phyloP scores from a whole-genome alignment of 495 filamentous ascomycete genomes.

The Aspergillus ellipticus region DNA sequence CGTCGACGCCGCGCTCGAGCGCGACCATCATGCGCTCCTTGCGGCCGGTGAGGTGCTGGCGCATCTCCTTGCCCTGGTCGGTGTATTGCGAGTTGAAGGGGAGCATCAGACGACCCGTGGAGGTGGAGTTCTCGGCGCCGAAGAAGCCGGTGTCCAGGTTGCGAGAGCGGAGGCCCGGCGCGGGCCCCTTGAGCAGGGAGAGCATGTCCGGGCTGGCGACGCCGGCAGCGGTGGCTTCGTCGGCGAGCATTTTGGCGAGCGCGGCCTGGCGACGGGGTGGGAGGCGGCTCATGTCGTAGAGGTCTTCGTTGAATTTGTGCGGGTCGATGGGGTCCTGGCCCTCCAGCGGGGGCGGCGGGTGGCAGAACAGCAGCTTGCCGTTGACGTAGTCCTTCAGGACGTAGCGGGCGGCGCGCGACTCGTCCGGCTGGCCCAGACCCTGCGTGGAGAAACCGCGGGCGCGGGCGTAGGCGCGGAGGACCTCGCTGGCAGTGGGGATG shows the following conservation, averaged over 20 bases:
- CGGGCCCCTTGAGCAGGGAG: slow-evolving; percentile 18
- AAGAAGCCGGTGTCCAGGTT: slow-evolving; percentile 87
- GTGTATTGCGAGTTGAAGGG: slow-evolving; percentile 85
- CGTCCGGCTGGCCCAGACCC: slow-evolving; percentile 86
- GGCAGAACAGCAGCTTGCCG: slow-evolving; percentile 88
- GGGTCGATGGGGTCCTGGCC: slow-evolving; percentile 61
- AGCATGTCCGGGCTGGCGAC: slow-evolving; percentile 37
- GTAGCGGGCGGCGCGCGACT: slow-evolving; percentile 84
- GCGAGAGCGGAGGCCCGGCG: slow-evolving; percentile 64
- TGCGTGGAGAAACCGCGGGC: slow-evolving; percentile 86
- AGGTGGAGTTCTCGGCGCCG: slow-evolving; percentile 54
- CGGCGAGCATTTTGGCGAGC: slow-evolving; percentile 40
- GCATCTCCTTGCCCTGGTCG: slow-evolving; percentile 65
- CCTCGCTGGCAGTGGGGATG: slow-evolving; percentile 78
- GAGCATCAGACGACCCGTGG: slow-evolving; percentile 62
- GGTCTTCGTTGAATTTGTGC: slow-evolving; percentile 76
- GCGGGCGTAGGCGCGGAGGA: slow-evolving; percentile 80
- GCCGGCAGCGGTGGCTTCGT: slow-evolving; percentile 29
- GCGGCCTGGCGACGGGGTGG: slow-evolving; percentile 64
- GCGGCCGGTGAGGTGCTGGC: slow-evolving; percentile 71
- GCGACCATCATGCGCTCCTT: slow-evolving; percentile 85
- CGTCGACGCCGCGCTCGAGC: slow-evolving; percentile 77
- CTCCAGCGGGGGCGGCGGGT: slow-evolving; percentile 67
- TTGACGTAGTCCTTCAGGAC: slow-evolving; percentile 97
- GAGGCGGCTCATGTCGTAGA: slow-evolving; percentile 77